Conservation (phyloP, 2,329 filamentous ascomycete species). For the Phialophora verrucosa region DNA sequence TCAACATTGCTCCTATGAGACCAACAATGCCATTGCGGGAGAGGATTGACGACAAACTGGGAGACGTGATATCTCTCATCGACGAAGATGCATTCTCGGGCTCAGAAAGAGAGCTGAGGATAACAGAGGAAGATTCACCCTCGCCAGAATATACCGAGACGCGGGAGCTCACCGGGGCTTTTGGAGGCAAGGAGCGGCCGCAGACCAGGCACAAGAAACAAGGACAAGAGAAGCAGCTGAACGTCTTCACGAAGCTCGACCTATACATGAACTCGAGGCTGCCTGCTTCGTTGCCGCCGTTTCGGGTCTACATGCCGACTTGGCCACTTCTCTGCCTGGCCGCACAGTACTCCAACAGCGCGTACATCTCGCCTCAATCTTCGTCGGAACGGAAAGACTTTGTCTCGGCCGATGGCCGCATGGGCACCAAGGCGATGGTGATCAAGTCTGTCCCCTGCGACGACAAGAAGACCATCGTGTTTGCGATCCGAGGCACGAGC, state of each 20-base stretch:
- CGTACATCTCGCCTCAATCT: conserved; percentile 70
- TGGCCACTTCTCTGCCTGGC: conserved; percentile 80
- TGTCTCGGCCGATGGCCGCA: conserved; percentile 71
- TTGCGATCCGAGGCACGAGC: conserved; percentile 77
- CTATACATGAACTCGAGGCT: conserved; percentile 78
- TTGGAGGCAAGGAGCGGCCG: conserved; percentile 2
- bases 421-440: conserved; percentile 83
- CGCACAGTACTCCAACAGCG: conserved; percentile 75
- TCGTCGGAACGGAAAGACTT: conserved; percentile 68
- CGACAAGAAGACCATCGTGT: conserved; percentile 76
- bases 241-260: conserved; percentile 77
- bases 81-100: conserved; percentile 66
- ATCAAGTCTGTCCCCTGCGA: conserved; percentile 82
- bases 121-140: conserved; percentile 15
- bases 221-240: conserved; percentile 53
- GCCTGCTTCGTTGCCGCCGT: conserved; percentile 68
- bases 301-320: conserved; percentile 74
- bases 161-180: conserved; percentile 15
- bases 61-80: conserved; percentile 73
- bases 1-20: background rate
- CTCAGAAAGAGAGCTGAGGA: conserved; percentile 45
- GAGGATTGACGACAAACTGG: conserved; percentile 66
- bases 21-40: conserved; percentile 47
- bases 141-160: conserved; percentile 12
- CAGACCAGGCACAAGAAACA: conserved; percentile 35